A percentile compares a stretch with the other conserved stretches of the same genome.
These are phyloP conservation scores for Xylaria telfairii DNA, from an alignment of 495 filamentous ascomycete species.

Conservation along the genomic window DNA sequence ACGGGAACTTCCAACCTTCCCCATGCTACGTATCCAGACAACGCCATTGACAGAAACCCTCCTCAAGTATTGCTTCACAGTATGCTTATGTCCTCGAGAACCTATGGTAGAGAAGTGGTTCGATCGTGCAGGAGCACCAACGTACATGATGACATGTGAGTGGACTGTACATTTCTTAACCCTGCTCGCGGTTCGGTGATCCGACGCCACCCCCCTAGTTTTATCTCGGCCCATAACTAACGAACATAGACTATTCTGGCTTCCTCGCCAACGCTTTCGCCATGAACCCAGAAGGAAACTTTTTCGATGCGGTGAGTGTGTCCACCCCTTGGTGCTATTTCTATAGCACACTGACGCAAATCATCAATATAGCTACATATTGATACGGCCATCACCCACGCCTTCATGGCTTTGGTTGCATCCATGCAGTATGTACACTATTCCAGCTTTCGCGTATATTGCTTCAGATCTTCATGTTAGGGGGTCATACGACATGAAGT, in stretches of 20 bases:
- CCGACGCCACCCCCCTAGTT: neutral
- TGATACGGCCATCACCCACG: conserved; percentile 40
- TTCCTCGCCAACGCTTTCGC: conserved; percentile 42
- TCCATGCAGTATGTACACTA: conserved; percentile 34
- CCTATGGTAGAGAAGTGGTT: conserved; percentile 38
- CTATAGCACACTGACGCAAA: neutral
- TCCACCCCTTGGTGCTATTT: neutral
- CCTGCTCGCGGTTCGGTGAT: neutral
- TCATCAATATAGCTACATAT: conserved; percentile 33
- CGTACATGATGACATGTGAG: conserved; percentile 41
- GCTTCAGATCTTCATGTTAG: neutral
- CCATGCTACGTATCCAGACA: conserved; percentile 40
- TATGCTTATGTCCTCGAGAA: conserved; percentile 40
- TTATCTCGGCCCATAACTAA: conserved; percentile 15
- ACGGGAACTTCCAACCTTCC: conserved; percentile 37
- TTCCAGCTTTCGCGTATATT: neutral
- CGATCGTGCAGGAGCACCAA: conserved; percentile 34
- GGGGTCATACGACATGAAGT: neutral
- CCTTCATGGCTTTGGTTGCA: conserved; percentile 41
- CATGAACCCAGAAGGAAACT: conserved; percentile 43
- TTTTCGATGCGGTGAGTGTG: conserved; percentile 36
- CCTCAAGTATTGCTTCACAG: conserved; percentile 41
- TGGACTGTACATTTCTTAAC: neutral
- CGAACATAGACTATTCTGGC: conserved; percentile 35
- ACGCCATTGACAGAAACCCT: conserved; percentile 38